These are phyloP conservation scores for Actinomortierella ambigua DNA, from an alignment of 371 early-diverging fungal genomes.

Conservation along the genomic window DNA sequence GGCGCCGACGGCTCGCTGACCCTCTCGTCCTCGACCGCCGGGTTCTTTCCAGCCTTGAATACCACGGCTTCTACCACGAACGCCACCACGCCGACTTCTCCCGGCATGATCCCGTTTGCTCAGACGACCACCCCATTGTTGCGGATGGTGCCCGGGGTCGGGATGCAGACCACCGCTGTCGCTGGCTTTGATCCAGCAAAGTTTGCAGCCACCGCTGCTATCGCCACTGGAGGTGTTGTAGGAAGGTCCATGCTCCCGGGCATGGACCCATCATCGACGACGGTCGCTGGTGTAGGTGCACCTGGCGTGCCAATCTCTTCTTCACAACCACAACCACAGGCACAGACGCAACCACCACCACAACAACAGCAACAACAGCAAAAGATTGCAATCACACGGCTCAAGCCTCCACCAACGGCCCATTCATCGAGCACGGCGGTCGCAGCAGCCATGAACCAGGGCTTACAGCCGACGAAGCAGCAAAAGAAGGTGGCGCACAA, in stretches of 20 bases:
- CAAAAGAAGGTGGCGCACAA: slow-evolving; percentile 93
- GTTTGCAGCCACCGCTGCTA: slow-evolving; percentile 13
- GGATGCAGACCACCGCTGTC: slow-evolving; percentile 15
- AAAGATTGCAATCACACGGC: slow-evolving; percentile 50
- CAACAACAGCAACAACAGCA: slow-evolving; percentile 23
- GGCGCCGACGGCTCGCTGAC: slow-evolving; percentile 6
- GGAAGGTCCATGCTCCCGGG: slow-evolving; percentile 6
- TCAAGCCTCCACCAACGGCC: slow-evolving; percentile 38
- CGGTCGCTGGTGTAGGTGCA: slow-evolving; percentile 1
- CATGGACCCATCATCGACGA: slow-evolving; percentile 10
- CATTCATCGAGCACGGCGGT: slow-evolving; percentile 33
- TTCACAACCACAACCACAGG: slow-evolving; percentile 9
- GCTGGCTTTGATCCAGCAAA: slow-evolving; percentile 37
- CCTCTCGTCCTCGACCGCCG: slow-evolving; percentile 28
- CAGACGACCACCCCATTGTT: slow-evolving; percentile 18
- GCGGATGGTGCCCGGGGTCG: slow-evolving; percentile 37
- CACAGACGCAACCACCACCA: slow-evolving; percentile 14
- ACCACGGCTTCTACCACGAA: slow-evolving; percentile 8
- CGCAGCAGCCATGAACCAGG: slow-evolving; percentile 21
- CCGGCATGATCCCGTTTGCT: slow-evolving; percentile 23
- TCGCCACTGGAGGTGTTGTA: not conserved
- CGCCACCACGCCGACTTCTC: slow-evolving; percentile 13
- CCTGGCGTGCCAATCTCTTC: slow-evolving; percentile 4
- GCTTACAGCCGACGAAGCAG: slow-evolving; percentile 54
- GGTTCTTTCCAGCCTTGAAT: slow-evolving; percentile 27